Evolutionary conservation across 2,329 filamentous ascomycete species (phyloP).

Genomic region (Diatrype stigma): DNA sequence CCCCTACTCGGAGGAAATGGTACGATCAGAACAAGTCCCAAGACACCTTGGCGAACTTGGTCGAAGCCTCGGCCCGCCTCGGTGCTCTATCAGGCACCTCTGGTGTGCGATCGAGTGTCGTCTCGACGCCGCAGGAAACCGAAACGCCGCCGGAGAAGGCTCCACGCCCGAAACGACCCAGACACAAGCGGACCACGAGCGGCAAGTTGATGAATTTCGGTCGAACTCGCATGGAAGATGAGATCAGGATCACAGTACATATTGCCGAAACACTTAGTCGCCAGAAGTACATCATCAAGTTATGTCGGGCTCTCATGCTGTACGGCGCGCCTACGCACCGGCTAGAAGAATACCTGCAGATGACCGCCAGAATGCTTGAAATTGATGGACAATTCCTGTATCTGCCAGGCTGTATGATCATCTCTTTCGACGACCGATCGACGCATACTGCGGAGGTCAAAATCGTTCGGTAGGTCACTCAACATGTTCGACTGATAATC

Average conservation of each 20-base stretch:
- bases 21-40: conserved; percentile 44
- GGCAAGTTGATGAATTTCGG: conserved; percentile 31
- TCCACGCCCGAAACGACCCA: conserved; percentile 29
- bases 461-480: conserved; percentile 50
- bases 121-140: conserved; percentile 2
- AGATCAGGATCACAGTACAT: conserved; percentile 42
- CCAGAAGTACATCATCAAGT: conserved; percentile 76
- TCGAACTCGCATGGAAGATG: conserved; percentile 38
- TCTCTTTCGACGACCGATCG: conserved; percentile 71
- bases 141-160: conserved; percentile 12
- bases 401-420: conserved; percentile 85
- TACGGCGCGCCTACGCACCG: conserved; percentile 87
- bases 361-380: conserved; percentile 79
- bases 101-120: background rate
- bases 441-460: conserved; percentile 80
- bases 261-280: conserved; percentile 69
- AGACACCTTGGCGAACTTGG: conserved; percentile 43
- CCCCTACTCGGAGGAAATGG: conserved; percentile 43
- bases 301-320: conserved; percentile 80
- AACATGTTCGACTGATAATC: background rate
- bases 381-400: conserved; percentile 86
- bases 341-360: conserved; percentile 83
- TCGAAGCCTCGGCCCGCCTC: conserved; percentile 41
- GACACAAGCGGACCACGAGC: conserved; percentile 34
- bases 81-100: conserved; percentile 28